Evolutionary conservation across 495 filamentous ascomycete genomes (phyloP), one percentile per base, ranked within the genome.

Genomic region (Lophiostoma macrostomum): DNA sequence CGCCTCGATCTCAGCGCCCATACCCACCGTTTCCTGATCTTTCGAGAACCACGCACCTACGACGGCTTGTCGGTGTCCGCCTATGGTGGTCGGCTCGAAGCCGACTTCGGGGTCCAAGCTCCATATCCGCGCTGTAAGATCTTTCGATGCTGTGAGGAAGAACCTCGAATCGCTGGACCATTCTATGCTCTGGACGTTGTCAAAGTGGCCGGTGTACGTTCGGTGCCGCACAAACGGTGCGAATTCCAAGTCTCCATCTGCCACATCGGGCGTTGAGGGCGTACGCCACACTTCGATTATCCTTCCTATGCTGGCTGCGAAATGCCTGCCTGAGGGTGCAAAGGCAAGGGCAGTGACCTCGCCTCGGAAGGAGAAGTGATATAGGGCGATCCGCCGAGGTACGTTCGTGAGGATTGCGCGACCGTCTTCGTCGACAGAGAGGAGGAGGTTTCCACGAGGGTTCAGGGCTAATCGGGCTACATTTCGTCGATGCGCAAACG

Each of bases 111-210:
- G 79, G 61, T 95, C 76, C 58, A 95, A 72, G 61, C 91, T 97
- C 88, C 90, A 97, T 80, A 98, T 87, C 60, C 90, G 82, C 34
- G 86, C 85, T 0, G 93, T 97, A 67, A 96, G 70, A 64, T 98
- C 93, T 68, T 88, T 95, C 1, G 89, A 88, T 1, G 93, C 80
- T 46, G 83, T 95, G 38, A 98, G 73, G 66, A 97, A 86, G 74
- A 98, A 98, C 28, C 91, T 77, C 13, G 93, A 96, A 71, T 98
- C 93, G 64, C 81, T 82, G 10, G 91, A 95, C 93, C 93, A 98
- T 65, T 93, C 83, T 45, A 98, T 85, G 64, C 80, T 83, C 28
- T 84, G 80, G 19, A 97, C 84, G 23, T 75, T 77, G 67, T 96
- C 93, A 56, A 90, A 94, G 68, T 98, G 93, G 1, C 88, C 87